Evolutionary conservation across 2,329 filamentous ascomycete genomes (phyloP), one percentile per base, ranked within the genome.

Genomic region (Amylocarpus encephaloides): DNA sequence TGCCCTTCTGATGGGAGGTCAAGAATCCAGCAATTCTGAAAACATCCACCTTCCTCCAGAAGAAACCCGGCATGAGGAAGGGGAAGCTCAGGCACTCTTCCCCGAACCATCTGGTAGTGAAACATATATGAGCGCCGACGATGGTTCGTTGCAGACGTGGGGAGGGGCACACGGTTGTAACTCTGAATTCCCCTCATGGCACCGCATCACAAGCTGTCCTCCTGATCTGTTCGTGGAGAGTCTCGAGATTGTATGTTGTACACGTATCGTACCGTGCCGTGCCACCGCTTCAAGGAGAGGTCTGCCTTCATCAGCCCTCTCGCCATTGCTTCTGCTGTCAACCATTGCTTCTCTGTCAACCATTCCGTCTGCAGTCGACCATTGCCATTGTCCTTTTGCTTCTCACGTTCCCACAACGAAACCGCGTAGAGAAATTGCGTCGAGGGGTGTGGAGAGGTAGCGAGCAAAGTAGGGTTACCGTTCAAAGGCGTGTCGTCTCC

Each of bases 171-270:
- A 43, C 16, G 41, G 26, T 13, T 7, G 26, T 43, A 47, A 47
- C 45, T 47, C 36, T 41, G 35, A 47, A 16, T 10, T 16, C 35
- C 40, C 35, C n/a, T 19, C 46, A 41, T 15, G 13, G 44, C 34
- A 47, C n/a, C 35, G 35, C 44, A 46, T 33, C 35, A 34, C 32
- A 15, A 33, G 40, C 16, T 40, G 38, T 15, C 13, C 38, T 16
- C n/a, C 18, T 40, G 38, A 40, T 19, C n/a, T n/a, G 12, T 36
- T 36, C 15, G n/a, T 5, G 13, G 32, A 34, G 32, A 13, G 13
- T 9, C 32, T 13, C 6, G 16, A 16, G 5, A 11, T 16, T 15
- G 5, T 11, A 16, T 40, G 5, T 40, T 40, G 38, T 40, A 19
- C 38, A 16, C 38, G 34, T 36, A 36, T 10, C 34, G 12, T 36